Evolutionary conservation across 2,329 filamentous ascomycete species (phyloP), one percentile per base, ranked within the genome.

Genomic region (Talaromyces sp.): DNA sequence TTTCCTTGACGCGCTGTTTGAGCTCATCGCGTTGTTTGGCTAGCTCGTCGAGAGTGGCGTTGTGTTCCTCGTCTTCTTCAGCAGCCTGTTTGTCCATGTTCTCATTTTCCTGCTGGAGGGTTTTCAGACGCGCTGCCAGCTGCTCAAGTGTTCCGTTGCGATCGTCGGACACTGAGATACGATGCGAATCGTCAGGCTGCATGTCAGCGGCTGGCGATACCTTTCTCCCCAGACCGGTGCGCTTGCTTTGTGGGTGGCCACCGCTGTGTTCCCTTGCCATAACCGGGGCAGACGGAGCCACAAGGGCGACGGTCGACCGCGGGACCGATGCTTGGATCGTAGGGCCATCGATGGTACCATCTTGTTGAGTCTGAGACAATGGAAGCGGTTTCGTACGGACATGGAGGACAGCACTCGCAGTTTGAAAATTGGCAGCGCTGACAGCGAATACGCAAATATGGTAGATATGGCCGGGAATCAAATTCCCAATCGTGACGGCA

Each of bases 401-500:
- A 58, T 95, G 89, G 64, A 98, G 87, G 41, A 96, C 86, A 5
- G 86, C 83, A 73, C 95, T 97, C 41, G 91, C 89, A 0, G 93
- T 91, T 71, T 96, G 91, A 69, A 98, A 98, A 74, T 95, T 96
- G 67, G 93, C 91, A 31, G 89, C 86, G 55, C 93, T 96, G 58
- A 97, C 89, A 43, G 93, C 91, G 66, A 97, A 90, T 58, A 98
- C 91, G 62, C 93, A 89, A 29, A 99, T 88, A 65, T 96, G 96
- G 77, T 98, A 98, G 69, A 93, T 96, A 69, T 90, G 90, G 65
- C 89, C 87, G 0, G 95, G 92, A 68, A 89, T 88, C 8, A 99
- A 81, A 43, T 93, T 91, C 32, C 89, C 92, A 59, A 99, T 92
- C 52, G 90, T 93, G 58, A 97, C 92, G n/a, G 91, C 90, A 0